Evolutionary conservation across 345 rosid species (phyloP), one percentile per base, ranked within the genome.

Genomic region (Isatis tinctoria): DNA sequence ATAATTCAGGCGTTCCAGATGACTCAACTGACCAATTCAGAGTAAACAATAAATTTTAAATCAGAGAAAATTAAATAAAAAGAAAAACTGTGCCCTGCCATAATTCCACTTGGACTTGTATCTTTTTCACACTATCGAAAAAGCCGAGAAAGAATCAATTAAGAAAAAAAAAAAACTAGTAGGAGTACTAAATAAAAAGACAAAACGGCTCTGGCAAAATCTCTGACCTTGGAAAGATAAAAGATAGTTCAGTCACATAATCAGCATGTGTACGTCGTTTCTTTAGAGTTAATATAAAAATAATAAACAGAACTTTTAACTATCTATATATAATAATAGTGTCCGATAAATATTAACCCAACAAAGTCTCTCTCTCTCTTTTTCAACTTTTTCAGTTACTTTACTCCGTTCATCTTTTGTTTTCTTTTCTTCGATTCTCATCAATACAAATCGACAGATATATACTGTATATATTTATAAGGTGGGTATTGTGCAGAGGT

Each of bases 251-350:
- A 83, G 90, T 88, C 94, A 88, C 88, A 87, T 84, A 87, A 87
- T 87, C 87, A 87, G 94, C 96, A 89, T 89, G 97, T 75, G 83
- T 85, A 85, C 94, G 88, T 86, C 83, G 85, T 78, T 85, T 78
- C 83, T 76, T 79, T 47, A 74, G 60, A 67, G 61, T 26, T 24
- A 27, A 59, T 48, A 30, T 27, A 54, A 60, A 48, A 58, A 12
- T 12, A 28, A 9, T 10, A 17, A 57, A 65, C 24, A 52, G 10
- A 28, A 60, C 33, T 70, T 7, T 48, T 45, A 70, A 56, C 2
- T 48, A 58, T 33, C 47, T 41, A 14, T 61, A 58, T 59, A 74
- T 72, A 74, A 37, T 58, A 8, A 47, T 13, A 35, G 52, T 65
- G 78, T 76, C 54, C 53, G 47, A 66, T 20, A 49, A 41, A 56